Evolutionary conservation across 805 yeast species (phyloP).

Genomic region (Lachancea sp.): DNA sequence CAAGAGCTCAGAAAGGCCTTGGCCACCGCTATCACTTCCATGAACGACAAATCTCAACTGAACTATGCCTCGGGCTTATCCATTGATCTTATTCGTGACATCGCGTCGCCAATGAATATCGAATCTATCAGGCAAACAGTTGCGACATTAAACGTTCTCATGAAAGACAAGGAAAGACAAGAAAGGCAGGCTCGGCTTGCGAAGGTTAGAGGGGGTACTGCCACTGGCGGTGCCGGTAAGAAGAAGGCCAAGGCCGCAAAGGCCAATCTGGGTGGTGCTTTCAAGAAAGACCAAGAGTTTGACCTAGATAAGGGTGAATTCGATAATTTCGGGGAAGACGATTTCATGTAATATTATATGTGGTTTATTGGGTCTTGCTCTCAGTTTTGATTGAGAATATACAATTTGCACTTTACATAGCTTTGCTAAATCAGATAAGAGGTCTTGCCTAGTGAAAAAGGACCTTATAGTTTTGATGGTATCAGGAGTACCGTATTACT

Average conservation of each 20-base stretch:
- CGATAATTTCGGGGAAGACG: constrained; percentile 68
- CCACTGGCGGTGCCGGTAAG: constrained; percentile 91
- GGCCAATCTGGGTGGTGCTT: constrained; percentile 56
- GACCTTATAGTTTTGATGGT: no score
- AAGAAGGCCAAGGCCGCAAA: constrained; percentile 80
- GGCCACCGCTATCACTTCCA: constrained; percentile 50
- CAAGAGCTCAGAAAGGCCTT: constrained; percentile 71
- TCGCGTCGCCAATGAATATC: constrained; percentile 70
- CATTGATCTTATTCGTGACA: constrained; percentile 78
- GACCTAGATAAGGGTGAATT: constrained; percentile 47
- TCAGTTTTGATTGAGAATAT: neutral
- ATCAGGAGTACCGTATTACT: no score
- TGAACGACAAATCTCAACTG: constrained; percentile 55
- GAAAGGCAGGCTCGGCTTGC: constrained; percentile 84
- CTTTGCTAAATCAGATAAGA: no score
- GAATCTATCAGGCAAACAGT: constrained; percentile 82
- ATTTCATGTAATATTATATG: constrained; percentile 58
- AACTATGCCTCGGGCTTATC: constrained; percentile 72
- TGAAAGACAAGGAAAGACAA: constrained; percentile 80
- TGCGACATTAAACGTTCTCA: constrained; percentile 72
- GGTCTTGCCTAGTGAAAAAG: no score
- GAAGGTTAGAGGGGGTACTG: constrained; percentile 71
- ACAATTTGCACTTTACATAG: constrained; percentile 1
- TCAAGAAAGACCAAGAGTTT: constrained; percentile 60
- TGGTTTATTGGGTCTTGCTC: neutral